Evolutionary conservation across 2,329 filamentous ascomycete species (phyloP), one percentile per base, ranked within the genome.

Genomic region (Fusarium coffeatum): DNA sequence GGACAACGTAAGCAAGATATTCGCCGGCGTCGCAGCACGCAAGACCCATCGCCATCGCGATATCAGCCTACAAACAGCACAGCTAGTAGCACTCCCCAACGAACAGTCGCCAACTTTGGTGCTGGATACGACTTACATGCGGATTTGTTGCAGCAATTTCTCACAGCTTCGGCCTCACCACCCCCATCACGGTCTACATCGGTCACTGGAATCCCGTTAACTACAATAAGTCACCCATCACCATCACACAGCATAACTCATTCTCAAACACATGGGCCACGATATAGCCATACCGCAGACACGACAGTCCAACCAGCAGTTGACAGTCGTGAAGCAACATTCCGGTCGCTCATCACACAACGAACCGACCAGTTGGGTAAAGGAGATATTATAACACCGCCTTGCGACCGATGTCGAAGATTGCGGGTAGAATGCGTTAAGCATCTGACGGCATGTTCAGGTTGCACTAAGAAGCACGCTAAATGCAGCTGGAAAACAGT

Each of bases 381-480:
- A 49, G 93, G 93, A 6, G 91, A 93, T 57, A 83, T 88, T 8
- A 92, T 97, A 50, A 80, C 88, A n/a, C 94, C 93, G 12, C 92
- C 93, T 0, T 97, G 93, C 76, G 94, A 97, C 77, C 86, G 93
- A 40, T 97, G 93, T 77, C 87, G 93, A 46, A 86, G 93, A 30
- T 83, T 97, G 18, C 90, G 92, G 69, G 92, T 94, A 81, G 89
- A 93, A 61, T 97, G 93, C 67, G 83, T 94, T 49, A 97, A 97
- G 80, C 92, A 97, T 68, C 83, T 96, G 41, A 97, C 93, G 0
- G 93, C 93, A 11, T 97, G 94, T 76, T 89, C 91, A 78, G 93
- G 93, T 23, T 97, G 93, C 78, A 97, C 93, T 0, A 94, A 93
- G 78, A 97, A 97, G 78, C 93, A 97, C 77, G 93, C 93, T 22